Evolutionary conservation across 2,329 filamentous ascomycete species (phyloP), one percentile per base, ranked within the genome.

Genomic region (Aureobasidium sp.): DNA sequence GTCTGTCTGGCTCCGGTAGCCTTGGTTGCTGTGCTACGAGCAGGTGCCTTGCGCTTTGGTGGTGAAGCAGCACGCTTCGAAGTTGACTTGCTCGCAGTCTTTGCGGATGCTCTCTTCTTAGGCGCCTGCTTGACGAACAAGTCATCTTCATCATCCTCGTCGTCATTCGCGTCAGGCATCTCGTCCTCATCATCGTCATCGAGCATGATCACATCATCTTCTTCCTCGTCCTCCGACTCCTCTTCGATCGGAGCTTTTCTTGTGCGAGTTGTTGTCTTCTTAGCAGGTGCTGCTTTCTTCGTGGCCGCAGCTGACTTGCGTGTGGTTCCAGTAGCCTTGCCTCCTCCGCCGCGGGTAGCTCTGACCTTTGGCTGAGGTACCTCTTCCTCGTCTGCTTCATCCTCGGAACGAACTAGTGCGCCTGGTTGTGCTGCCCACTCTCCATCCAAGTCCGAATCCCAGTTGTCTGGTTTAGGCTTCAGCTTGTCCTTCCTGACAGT

Each of bases 381-480:
- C 23, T 67, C 70, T 4, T 75, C 72, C 17, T 75, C 75, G 39
- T 76, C 76, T 15, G 78, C 78, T 17, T 78, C 81, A 13, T 71
- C 72, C n/a, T 82, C 79, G 2, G 78, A 78, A 63, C 76, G 76
- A 48, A 86, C 79, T 5, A 86, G 73, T 1, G 87, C 89, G 8
- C 84, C 87, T 0, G 89, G 84, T 63, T 91, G 85, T 52, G 94
- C 88, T 64, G 88, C 88, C 92, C 93, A 97, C 56, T 82, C 81
- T 0, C 92, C 94, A 55, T 96, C 88, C 29, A 92, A 78, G 66
- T 97, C 93, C n/a, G 85, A 90, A 70, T 97, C 91, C 91, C 92
- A 97, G 2, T 80, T 81, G 12, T 84, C 82, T 1, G 93, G 93
- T 72, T 87, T 90, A 0, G 90, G 87, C 71, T 89, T 93, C 64